Base-by-base conservation (phyloP, 208 protist genomes). In the Trypanosoma lewisi region DNA sequence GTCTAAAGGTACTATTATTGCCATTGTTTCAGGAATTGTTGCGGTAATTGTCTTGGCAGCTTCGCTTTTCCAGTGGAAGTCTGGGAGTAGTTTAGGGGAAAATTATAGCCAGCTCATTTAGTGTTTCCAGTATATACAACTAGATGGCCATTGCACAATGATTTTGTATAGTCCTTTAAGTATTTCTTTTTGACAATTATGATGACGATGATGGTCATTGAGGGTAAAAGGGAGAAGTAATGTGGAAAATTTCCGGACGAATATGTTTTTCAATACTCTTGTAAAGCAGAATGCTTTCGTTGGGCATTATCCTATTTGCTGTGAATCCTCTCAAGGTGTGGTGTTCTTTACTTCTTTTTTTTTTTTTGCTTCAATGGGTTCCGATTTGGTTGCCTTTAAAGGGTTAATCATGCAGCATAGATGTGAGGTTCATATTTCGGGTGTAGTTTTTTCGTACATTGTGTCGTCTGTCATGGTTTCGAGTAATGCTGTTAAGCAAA, bases 381-480 rank as follows among this genome's bases (percentile, higher is more conserved):
- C 11, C 23, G 9, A 55, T 37, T 7, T 25, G 4, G 23, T 4
- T 53, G 5, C 11, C 44, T 53, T 25, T 33, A 2, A n/a, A 25
- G 27, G 25, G 11, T 14, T 50, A 19, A n/a, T 48, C 28, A 68
- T 68, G 63, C 28, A 25, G 6, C n/a, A 45, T 19, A 64, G 58
- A 44, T 55, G 42, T 67, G 73, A 78, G 58, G 73, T 70, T 31
- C 73, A 77, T 57, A 82, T 87, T 19, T 80, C 69, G 25, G 80
- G 80, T 0, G 73, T 71, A 21, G 67, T 63, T 7, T 61, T 87
- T 21, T 78, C 80, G 2, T 70, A 80, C n/a, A 64, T 88, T 51
- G 41, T 88, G 8, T 62, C 61, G 12, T 73, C 76, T 27, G 65
- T 77, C 14, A 67, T 78, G 27, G 49, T 54, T 5, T 63, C 61